Conservation (phyloP, 139 green algal species). For the Marvania coccoides region DNA sequence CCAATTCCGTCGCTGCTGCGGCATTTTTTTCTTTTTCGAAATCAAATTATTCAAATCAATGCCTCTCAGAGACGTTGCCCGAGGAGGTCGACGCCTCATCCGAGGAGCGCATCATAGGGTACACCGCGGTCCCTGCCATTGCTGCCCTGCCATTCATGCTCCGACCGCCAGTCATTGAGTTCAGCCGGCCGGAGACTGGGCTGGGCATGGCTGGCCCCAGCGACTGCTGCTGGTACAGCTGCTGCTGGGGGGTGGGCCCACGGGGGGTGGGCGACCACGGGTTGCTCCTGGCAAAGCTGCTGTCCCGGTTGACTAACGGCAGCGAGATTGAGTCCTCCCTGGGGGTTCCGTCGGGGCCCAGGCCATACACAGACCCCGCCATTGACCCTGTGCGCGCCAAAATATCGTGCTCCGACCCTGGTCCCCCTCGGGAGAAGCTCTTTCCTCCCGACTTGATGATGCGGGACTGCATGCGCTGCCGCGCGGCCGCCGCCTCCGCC, state of each 20-base stretch:
- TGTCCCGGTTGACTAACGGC: neutral
- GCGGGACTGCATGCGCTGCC: slow-evolving; percentile 3
- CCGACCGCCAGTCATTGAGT: no score
- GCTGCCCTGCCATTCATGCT: no score
- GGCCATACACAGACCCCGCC: neutral
- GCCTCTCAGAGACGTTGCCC: no score
- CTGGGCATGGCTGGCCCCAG: slow-evolving; percentile 1
- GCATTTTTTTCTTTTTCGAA: no score
- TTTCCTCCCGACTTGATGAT: slow-evolving; percentile 5
- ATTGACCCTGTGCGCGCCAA: neutral
- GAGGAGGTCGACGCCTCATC: no score
- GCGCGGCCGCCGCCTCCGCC: slow-evolving; percentile 1
- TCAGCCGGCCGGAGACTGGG: no score
- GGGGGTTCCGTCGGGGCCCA: neutral
- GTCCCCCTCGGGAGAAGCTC: neutral
- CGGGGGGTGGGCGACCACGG: no score
- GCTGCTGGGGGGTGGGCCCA: neutral
- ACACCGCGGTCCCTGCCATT: no score
- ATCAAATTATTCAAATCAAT: no score
- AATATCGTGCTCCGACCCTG: neutral
- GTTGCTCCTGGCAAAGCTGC: neutral
- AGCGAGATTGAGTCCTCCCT: neutral
- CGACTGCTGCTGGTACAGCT: neutral
- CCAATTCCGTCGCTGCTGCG: no score
- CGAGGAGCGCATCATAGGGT: no score